Percentiles rank a stretch among this genome's conserved stretches.
These are phyloP conservation scores for Aspergillus haitiensis DNA, from an alignment of 495 filamentous ascomycete species.

Conservation along the genomic window DNA sequence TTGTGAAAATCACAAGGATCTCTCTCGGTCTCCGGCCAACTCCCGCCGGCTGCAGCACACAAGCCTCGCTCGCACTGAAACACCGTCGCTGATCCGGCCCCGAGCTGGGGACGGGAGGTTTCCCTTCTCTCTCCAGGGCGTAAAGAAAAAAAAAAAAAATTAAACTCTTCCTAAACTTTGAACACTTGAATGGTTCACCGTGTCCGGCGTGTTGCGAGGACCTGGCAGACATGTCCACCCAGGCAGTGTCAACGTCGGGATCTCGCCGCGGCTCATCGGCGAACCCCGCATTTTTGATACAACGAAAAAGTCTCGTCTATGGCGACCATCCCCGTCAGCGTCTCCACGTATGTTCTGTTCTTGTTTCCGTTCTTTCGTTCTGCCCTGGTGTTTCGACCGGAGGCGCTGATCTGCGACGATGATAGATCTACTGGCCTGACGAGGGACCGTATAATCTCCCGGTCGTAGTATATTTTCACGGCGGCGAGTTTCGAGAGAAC, in stretches of 20 bases:
- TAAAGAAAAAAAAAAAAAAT: too few relatives aligned
- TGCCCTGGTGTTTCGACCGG: neutral
- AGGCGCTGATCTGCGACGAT: neutral
- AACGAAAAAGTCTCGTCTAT: neutral
- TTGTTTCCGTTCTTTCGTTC: neutral
- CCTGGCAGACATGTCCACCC: neutral
- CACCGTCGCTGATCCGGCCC: too few relatives aligned
- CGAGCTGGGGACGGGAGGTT: too few relatives aligned
- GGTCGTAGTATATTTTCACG: slow-evolving; percentile 12
- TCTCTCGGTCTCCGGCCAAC: neutral
- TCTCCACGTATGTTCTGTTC: neutral
- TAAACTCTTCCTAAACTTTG: too few relatives aligned
- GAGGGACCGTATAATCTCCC: neutral
- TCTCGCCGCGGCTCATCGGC: neutral
- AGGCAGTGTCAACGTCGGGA: neutral
- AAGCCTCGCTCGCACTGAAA: too few relatives aligned
- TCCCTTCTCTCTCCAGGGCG: too few relatives aligned
- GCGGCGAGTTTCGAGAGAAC: slow-evolving; percentile 1
- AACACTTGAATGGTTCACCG: neutral
- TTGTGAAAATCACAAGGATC: slow-evolving; percentile 1
- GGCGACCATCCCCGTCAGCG: neutral
- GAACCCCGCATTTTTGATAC: neutral
- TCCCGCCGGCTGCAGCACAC: neutral
- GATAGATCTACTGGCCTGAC: neutral
- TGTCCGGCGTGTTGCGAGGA: neutral